Conservation (phyloP, 2,329 filamentous ascomycete species). For the Corynespora cassiicola region DNA sequence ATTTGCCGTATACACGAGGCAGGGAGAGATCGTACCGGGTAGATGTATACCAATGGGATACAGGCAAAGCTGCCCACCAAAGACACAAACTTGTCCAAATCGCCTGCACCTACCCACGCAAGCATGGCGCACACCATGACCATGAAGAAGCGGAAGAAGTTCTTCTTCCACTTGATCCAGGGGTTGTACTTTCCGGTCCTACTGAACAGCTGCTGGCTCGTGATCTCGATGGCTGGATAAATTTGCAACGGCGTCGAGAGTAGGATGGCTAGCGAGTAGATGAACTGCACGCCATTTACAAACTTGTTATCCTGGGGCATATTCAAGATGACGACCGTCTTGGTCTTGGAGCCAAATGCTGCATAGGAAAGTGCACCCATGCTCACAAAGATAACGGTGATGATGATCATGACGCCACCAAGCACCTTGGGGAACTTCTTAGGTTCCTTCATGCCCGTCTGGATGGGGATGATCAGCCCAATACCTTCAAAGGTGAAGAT, state of each 20-base stretch:
- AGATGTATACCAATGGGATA: slow-evolving; percentile 95
- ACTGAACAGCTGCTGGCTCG: slow-evolving; percentile 92
- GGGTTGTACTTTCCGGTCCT: slow-evolving; percentile 97
- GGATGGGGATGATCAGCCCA: slow-evolving; percentile 95
- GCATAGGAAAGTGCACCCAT: slow-evolving; percentile 96
- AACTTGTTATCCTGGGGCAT: slow-evolving; percentile 94
- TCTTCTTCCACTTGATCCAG: slow-evolving; percentile 99
- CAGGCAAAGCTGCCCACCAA: slow-evolving; percentile 97
- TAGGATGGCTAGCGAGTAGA: slow-evolving; percentile 97
- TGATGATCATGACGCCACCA: slow-evolving; percentile 90
- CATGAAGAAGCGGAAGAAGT: slow-evolving; percentile 91
- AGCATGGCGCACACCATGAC: slow-evolving; percentile 86
- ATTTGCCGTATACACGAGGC: slow-evolving; percentile 1
- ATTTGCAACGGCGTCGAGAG: slow-evolving; percentile 95
- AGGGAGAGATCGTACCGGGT: slow-evolving; percentile 72
- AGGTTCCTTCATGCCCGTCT: slow-evolving; percentile 93
- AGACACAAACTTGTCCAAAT: slow-evolving; percentile 96
- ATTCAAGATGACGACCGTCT: slow-evolving; percentile 96
- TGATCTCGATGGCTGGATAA: slow-evolving; percentile 96
- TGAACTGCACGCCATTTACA: slow-evolving; percentile 93
- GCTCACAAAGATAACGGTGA: slow-evolving; percentile 86
- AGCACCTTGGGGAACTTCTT: slow-evolving; percentile 90
- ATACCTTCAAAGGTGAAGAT: slow-evolving; percentile 99
- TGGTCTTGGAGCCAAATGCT: slow-evolving; percentile 91
- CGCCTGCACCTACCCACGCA: slow-evolving; percentile 89